Percentiles rank a stretch among this genome's conserved stretches.
These are phyloP conservation scores for cucumber (Cucumis sativus) DNA, from an alignment of 306 rosid genomes.

Conservation along the genomic window Cucumber_9930_V3 NC_026656.2:7651001-7651500, in stretches of 20 bases:
- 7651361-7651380: not conserved
- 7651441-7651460: not conserved
- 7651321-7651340: not conserved
- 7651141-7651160: conserved; percentile 41
- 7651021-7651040: conserved; percentile 97
- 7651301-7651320: not conserved
- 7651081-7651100: conserved; percentile 1
- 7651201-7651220: conserved; percentile 69
- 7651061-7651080: not conserved
- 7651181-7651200: conserved; percentile 96
- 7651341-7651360: not conserved
- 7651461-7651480: not conserved
- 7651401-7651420: not conserved
- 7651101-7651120: conserved; percentile 7
- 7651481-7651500: not conserved
- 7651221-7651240: conserved; percentile 53
- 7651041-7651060: conserved; percentile 67
- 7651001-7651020: conserved; percentile 74
- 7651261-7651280: conserved; percentile 96
- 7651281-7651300: not conserved
- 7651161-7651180: conserved; percentile 74
- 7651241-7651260: conserved; percentile 96
- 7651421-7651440: not conserved
- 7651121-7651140: conserved; percentile 18
- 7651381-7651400: not conserved